These are phyloP conservation scores for Mycosphaerelloides madeirae DNA, from an alignment of 2,329 filamentous ascomycete genomes.

Conservation along the genomic window DNA sequence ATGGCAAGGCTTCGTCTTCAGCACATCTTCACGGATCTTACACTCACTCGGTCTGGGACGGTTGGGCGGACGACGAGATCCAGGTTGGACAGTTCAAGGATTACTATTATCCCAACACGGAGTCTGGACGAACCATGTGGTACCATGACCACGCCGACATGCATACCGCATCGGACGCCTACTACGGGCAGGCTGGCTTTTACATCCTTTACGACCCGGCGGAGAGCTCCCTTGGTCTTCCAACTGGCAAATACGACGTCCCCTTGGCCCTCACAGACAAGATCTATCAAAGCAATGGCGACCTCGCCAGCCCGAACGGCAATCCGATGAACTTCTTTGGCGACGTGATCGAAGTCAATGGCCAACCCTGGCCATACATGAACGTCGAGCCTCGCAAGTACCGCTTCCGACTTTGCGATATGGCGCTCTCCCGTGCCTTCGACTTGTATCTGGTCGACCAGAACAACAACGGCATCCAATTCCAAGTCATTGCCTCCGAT, in stretches of 20 bases:
- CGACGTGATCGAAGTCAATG: constrained; percentile 56
- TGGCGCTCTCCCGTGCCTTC: constrained; percentile 47
- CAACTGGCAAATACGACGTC: constrained; percentile 51
- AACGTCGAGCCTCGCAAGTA: constrained; percentile 59
- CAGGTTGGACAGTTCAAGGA: constrained; percentile 54
- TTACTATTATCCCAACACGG: constrained; percentile 58
- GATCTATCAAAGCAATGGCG: constrained; percentile 49
- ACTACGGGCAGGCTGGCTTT: constrained; percentile 53
- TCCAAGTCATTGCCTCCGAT: constrained; percentile 54
- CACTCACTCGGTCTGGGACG: constrained; percentile 35
- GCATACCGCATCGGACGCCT: constrained; percentile 51
- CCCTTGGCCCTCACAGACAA: constrained; percentile 49
- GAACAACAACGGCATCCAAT: constrained; percentile 38
- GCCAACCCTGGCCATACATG: constrained; percentile 56
- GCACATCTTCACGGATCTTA: constrained; percentile 55
- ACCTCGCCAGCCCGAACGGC: constrained; percentile 41
- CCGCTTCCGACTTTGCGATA: constrained; percentile 52
- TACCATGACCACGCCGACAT: constrained; percentile 49
- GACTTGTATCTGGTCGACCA: constrained; percentile 44
- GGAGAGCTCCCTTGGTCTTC: constrained; percentile 48
- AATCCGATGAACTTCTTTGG: constrained; percentile 50
- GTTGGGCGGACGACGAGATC: constrained; percentile 53
- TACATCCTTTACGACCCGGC: constrained; percentile 52
- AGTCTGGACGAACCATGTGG: constrained; percentile 53
- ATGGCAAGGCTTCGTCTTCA: constrained; percentile 40